phyloP scores from a whole-genome alignment of 371 early-diverging fungal genomes.

The Saksenaea oblongispora region DNA sequence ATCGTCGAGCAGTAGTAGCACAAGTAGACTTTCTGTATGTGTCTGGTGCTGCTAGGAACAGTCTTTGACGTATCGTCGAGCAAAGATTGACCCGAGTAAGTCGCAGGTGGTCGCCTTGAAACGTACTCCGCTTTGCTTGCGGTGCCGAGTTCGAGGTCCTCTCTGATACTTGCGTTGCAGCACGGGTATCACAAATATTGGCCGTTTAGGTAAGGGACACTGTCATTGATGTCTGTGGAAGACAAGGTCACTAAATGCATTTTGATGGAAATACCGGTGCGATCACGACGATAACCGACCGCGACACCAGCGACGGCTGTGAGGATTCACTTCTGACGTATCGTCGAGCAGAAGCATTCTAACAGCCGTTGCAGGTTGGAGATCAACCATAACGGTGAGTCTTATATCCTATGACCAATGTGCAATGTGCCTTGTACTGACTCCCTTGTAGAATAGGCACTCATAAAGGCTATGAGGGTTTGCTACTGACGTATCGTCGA shows the following conservation, averaged over 20 bases:
- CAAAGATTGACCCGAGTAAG: neutral
- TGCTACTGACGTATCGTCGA: neutral
- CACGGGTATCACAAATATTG: neutral
- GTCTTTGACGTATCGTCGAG: neutral
- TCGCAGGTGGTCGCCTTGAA: neutral
- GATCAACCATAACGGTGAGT: neutral
- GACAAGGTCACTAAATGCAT: neutral
- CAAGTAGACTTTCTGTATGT: neutral
- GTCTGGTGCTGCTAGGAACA: neutral
- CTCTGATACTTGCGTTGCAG: neutral
- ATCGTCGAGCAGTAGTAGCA: neutral
- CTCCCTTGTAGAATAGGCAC: neutral
- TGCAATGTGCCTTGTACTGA: neutral
- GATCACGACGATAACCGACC: neutral
- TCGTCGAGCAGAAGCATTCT: neutral
- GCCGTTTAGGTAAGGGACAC: neutral
- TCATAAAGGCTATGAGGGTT: neutral
- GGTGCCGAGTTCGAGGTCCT: neutral
- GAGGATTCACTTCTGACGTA: neutral
- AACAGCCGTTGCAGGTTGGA: neutral
- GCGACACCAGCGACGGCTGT: neutral
- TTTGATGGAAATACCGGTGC: neutral
- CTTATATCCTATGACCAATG: neutral
- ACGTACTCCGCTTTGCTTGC: neutral
- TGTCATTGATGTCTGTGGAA: neutral